These are phyloP conservation scores for Ilex asprella DNA, from an alignment of 257 asterid genomes.

Conservation along the genomic window DNA sequence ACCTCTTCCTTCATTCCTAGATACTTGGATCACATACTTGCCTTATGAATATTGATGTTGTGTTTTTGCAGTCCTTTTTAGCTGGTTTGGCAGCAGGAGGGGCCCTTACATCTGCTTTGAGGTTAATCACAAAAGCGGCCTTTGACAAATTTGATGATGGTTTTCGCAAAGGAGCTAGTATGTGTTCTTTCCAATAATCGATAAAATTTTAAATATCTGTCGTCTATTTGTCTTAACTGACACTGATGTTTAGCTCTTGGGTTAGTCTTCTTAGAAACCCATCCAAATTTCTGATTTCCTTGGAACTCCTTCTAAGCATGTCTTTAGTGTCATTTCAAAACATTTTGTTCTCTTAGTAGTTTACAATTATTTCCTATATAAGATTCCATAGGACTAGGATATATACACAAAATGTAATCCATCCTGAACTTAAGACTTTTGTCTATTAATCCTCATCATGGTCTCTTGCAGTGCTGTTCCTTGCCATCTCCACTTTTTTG, in stretches of 20 bases:
- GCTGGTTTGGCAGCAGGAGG: slow-evolving; percentile 95
- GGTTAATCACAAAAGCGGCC: slow-evolving; percentile 74
- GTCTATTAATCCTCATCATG: not conserved
- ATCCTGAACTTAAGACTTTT: too few species aligned
- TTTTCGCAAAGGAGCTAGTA: slow-evolving; percentile 80
- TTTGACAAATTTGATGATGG: slow-evolving; percentile 60
- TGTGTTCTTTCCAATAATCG: slow-evolving; percentile 14
- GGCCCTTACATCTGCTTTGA: slow-evolving; percentile 67
- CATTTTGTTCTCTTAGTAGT: too few species aligned
- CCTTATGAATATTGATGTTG: not conserved
- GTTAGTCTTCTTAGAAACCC: too few species aligned
- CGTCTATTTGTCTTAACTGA: too few species aligned
- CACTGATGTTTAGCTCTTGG: too few species aligned
- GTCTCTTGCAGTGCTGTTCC: slow-evolving; percentile 56
- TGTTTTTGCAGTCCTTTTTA: slow-evolving; percentile 57
- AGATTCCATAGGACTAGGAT: too few species aligned
- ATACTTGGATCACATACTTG: not conserved
- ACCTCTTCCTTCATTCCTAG: not conserved
- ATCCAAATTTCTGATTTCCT: too few species aligned
- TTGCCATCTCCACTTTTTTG: slow-evolving; percentile 52
- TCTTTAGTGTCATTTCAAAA: too few species aligned
- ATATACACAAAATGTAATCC: too few species aligned
- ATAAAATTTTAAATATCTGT: too few species aligned
- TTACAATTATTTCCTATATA: too few species aligned
- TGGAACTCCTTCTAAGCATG: too few species aligned